phyloP scores from a whole-genome alignment of 495 filamentous ascomycete species.

The Aspergillus sclerotiicarbonarius region DNA sequence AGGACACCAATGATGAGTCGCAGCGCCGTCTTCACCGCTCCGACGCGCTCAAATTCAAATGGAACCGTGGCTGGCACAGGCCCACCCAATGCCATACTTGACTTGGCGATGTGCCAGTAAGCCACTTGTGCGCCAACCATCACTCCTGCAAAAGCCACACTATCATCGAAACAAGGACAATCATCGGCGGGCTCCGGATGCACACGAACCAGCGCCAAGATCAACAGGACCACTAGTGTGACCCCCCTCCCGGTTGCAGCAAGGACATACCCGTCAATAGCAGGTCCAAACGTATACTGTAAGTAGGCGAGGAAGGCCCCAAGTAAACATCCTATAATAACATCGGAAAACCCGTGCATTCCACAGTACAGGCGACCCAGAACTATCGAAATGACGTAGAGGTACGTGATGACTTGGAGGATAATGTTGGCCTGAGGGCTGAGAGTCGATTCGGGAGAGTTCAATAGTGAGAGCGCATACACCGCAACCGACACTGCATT shows the following conservation, averaged over 20 bases:
- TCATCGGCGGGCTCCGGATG: constrained; percentile 96
- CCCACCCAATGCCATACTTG: constrained; percentile 51
- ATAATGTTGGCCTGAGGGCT: constrained; percentile 49
- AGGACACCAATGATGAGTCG: constrained; percentile 77
- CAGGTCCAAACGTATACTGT: constrained; percentile 68
- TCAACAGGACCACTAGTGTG: constrained; percentile 56
- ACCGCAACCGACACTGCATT: constrained; percentile 94
- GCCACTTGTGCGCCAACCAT: constrained; percentile 77
- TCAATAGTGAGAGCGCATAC: constrained; percentile 70
- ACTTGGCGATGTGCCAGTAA: constrained; percentile 72
- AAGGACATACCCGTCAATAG: constrained; percentile 63
- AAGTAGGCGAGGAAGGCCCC: constrained; percentile 65
- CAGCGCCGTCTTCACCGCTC: constrained; percentile 56
- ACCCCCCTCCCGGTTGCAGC: constrained; percentile 51
- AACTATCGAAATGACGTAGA: constrained; percentile 86
- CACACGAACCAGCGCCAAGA: constrained; percentile 75
- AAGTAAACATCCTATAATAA: constrained; percentile 71
- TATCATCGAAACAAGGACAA: constrained; percentile 97
- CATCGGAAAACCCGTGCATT: constrained; percentile 97
- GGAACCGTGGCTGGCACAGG: constrained; percentile 62
- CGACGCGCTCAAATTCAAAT: constrained; percentile 60
- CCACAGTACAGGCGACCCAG: constrained; percentile 92
- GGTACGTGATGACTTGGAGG: constrained; percentile 66
- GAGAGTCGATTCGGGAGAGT: constrained; percentile 52
- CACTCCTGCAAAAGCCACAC: constrained; percentile 88